Base-by-base conservation (phyloP, 805 yeast species). In the Saccharomycodes ludwigii region DNA sequence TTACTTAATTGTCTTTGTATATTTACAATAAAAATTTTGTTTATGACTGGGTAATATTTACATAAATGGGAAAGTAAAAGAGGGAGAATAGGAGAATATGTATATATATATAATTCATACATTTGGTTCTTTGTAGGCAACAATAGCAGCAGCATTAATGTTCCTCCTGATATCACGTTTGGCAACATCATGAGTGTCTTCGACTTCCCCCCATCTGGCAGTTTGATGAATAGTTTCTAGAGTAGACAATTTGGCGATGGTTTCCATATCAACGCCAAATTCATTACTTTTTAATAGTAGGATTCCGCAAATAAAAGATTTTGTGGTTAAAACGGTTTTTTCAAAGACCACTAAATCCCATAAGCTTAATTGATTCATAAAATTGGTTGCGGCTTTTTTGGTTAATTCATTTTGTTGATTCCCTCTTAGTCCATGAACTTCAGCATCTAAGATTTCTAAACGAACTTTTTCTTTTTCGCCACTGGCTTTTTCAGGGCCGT, bases 131-230 rank as follows among this genome's bases (percentile, higher is more conserved):
- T 36, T 27, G 32, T 47, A 65, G 6, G 75, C 68, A 13, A 73
- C 50, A 24, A 80, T 52, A 4, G 86, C 79, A 18, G 94, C 86
- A 41, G 84, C 70, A 21, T 88, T 75, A 29, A 91, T 66, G 47
- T 76, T 74, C 55, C 96, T 74, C 47, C 83, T 65, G 45, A 93
- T 66, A 44, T 91, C 96, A 24, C 76, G 94, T 54, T 79, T 77
- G 47, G 83, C 94, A n/a, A 91, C 96, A 53, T 91, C 98, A 51
- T 91, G 98, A 3, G 97, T 84, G 49, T 91, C 98, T 58, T 91
- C 97, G 16, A 88, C 97, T 56, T 88, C 96, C 20, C 98, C 98
- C 98, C 98, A 91, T 48, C 76, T 69, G 15, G 73, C 74, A 21
- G 94, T 81, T 58, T 91, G 99, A 56, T 71, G 71, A 21, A 77